Evolutionary conservation across 495 filamentous ascomycete genomes (phyloP), one percentile per base, ranked within the genome.

Genomic region (Penicillium bovifimosum): DNA sequence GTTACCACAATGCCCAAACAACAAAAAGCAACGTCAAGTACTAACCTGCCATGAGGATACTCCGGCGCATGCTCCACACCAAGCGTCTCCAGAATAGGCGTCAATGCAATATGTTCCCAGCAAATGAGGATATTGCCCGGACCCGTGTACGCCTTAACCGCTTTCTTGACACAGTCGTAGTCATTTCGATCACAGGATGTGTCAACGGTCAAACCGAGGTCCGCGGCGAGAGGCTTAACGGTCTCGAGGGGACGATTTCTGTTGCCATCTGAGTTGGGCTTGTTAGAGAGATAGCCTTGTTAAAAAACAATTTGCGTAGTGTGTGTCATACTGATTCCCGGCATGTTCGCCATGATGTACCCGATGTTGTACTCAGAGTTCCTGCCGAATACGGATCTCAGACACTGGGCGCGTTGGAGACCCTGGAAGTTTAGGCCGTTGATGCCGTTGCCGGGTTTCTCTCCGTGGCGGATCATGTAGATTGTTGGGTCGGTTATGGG

Each of bases 381-480:
- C 0, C 59, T 50, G 5, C 77, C 74, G 45, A 82, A 82, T 5
- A 79, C 72, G 13, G 57, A 52, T 6, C 64, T 65, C 24, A 82
- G 60, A 54, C 77, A 80, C 51, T 82, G 71, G 0, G 80, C 74
- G 18, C 80, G 77, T 56, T 76, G 33, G 11, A 69, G 18, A 13
- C 80, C 80, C 41, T 71, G 49, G 0, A 72, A 40, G 28, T 63
- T 78, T 18, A 82, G 64, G 0, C 78, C 78, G 32, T 65, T 62
- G 9, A 56, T 63, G 28, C 71, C 72, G 47, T 76, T 58, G 26
- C 52, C 55, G 17, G 78, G 80, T 64, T 82, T 82, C 58, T 82
- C 80, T 54, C 79, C 80, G 55, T 82, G 80, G 7, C 80, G 76
- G 61, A 82, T 82, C 5, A 82, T 56, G 55, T 81, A 82, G 27